Conservation (phyloP, 1,139 yeast species). For the Suhomyces taliae region DNA sequence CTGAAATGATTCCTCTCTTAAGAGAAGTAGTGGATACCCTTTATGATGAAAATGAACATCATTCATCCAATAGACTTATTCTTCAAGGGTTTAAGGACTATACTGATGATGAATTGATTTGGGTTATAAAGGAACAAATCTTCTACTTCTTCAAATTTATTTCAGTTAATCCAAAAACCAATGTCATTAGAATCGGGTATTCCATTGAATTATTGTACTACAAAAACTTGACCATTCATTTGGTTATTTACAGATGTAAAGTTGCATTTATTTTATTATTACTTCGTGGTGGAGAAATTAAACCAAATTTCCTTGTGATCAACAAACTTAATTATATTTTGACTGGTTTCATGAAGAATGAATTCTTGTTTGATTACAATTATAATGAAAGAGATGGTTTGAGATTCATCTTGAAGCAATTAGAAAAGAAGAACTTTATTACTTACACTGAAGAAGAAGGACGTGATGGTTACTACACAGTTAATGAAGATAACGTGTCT, state of each 20-base stretch:
- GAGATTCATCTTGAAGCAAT: constrained; percentile 30
- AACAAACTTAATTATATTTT: constrained; percentile 34
- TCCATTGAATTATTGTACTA: constrained; percentile 46
- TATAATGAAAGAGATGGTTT: constrained; percentile 33
- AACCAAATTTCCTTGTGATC: constrained; percentile 19
- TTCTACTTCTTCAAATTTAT: constrained; percentile 37
- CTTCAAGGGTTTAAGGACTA: constrained; percentile 16
- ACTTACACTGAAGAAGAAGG: constrained; percentile 16
- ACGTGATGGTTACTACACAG: constrained; percentile 18
- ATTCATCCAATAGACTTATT: constrained; percentile 22
- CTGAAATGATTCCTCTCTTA: constrained; percentile 32
- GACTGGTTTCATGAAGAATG: constrained; percentile 44
- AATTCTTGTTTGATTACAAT: constrained; percentile 47
- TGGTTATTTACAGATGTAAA: constrained; percentile 40
- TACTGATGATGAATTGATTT: constrained; percentile 16
- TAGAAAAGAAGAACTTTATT: constrained; percentile 19
- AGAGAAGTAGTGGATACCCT: constrained; percentile 24
- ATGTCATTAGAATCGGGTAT: constrained; percentile 30
- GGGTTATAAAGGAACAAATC: constrained; percentile 30
- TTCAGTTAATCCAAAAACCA: constrained; percentile 28
- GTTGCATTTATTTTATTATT: constrained; percentile 31
- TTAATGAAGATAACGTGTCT: constrained; percentile 21
- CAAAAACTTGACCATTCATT: constrained; percentile 44
- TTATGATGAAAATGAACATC: constrained; percentile 22
- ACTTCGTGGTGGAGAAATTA: constrained; percentile 13